Evolutionary conservation across 495 filamentous ascomycete species (phyloP).

Genomic region (Aspergillus nanangensis): DNA sequence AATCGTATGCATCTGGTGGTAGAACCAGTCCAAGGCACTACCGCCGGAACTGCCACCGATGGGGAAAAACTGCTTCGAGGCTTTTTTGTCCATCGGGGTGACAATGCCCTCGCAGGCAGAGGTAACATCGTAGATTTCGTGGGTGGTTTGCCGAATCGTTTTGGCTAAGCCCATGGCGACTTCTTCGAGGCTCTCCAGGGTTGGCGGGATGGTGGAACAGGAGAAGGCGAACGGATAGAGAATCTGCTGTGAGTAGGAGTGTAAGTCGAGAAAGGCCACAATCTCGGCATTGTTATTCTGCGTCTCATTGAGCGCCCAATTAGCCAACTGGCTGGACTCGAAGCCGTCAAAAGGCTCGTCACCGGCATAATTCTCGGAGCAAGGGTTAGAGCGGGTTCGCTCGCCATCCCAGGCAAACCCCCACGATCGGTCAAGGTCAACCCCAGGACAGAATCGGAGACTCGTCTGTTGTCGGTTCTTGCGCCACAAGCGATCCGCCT

Average conservation of each 20-base stretch:
- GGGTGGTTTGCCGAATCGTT: constrained; percentile 72
- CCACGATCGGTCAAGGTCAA: constrained; percentile 87
- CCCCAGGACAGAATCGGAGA: constrained; percentile 75
- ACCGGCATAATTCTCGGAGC: constrained; percentile 87
- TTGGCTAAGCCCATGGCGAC: constrained; percentile 86
- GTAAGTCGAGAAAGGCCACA: constrained; percentile 81
- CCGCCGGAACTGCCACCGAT: constrained; percentile 58
- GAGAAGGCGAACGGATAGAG: constrained; percentile 89
- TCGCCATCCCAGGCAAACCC: constrained; percentile 78
- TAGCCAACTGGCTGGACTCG: constrained; percentile 69
- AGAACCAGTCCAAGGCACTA: constrained; percentile 93
- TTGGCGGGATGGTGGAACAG: constrained; percentile 71
- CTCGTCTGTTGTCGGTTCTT: constrained; percentile 88
- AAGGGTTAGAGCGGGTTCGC: constrained; percentile 69
- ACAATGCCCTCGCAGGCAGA: constrained; percentile 87
- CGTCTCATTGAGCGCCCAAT: constrained; percentile 85
- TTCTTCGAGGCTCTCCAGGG: constrained; percentile 87
- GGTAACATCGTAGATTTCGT: constrained; percentile 71
- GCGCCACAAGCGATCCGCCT: constrained; percentile 87
- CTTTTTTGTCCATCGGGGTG: constrained; percentile 10
- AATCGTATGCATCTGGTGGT: constrained; percentile 76
- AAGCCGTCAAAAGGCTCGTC: constrained; percentile 77
- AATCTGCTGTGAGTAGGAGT: constrained; percentile 94
- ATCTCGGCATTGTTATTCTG: constrained; percentile 65
- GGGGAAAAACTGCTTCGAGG: constrained; percentile 47